phyloP scores from a whole-genome alignment of 2,329 filamentous ascomycete genomes.

The Cercospora canescens region DNA sequence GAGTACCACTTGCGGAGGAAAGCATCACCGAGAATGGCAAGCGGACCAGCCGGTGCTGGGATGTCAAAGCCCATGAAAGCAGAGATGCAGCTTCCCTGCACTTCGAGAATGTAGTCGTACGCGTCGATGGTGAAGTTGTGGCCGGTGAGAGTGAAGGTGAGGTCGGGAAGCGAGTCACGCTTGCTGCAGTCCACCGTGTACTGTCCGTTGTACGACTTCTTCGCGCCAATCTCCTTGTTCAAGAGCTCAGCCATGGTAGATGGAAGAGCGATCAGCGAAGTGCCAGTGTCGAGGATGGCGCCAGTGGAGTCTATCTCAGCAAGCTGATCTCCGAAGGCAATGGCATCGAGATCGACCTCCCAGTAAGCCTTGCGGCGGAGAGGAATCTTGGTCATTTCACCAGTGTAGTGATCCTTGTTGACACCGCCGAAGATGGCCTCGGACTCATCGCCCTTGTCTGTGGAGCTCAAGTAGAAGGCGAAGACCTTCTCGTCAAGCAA shows the following conservation, averaged over 20 bases:
- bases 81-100: conserved; percentile 93
- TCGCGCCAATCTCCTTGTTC: conserved; percentile 96
- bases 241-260: conserved; percentile 89
- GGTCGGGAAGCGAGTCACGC: conserved; percentile 80
- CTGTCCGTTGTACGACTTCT: conserved; percentile 97
- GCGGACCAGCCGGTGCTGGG: conserved; percentile 81
- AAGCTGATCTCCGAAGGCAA: conserved; percentile 81
- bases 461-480: conserved; percentile 88
- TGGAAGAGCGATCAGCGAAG: conserved; percentile 94
- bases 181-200: conserved; percentile 90
- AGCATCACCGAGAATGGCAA: conserved; percentile 90
- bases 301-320: conserved; percentile 93
- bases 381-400: conserved; percentile 89
- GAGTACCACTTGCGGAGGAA: conserved; percentile 87
- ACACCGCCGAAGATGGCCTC: conserved; percentile 89
- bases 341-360: conserved; percentile 95
- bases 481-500: conserved; percentile 91
- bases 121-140: conserved; percentile 89
- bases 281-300: conserved; percentile 96
- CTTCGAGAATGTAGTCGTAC: conserved; percentile 93
- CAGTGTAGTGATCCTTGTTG: conserved; percentile 76
- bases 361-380: conserved; percentile 99
- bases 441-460: conserved; percentile 71
- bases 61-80: conserved; percentile 93
- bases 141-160: conserved; percentile 86